Conservation (phyloP, 768 basidiomycete species). For the Amanita exitialis region DNA sequence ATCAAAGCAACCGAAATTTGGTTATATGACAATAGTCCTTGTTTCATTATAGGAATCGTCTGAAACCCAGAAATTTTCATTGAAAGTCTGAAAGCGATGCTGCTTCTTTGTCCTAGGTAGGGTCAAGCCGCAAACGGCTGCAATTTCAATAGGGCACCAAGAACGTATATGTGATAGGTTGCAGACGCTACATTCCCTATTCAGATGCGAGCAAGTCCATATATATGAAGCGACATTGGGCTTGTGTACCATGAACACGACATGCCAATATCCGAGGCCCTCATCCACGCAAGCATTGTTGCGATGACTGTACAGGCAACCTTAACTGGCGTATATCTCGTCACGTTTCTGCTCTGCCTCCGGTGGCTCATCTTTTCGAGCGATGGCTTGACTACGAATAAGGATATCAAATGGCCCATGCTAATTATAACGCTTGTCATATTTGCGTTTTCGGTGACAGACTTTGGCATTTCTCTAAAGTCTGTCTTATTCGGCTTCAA, state of each 20-base stretch:
- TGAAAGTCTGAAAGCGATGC: no score
- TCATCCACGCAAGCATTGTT: background rate
- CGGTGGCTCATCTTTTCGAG: background rate
- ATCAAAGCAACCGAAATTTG: no score
- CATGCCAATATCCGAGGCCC: background rate
- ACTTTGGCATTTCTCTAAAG: background rate
- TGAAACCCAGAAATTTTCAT: no score
- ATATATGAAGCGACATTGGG: background rate
- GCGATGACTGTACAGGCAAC: background rate
- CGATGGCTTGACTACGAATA: background rate
- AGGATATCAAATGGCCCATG: background rate
- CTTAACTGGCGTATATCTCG: background rate
- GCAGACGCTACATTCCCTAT: no score
- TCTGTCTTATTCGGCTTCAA: background rate
- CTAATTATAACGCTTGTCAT: background rate
- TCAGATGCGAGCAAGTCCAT: background rate
- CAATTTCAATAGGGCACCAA: no score
- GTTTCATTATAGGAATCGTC: no score
- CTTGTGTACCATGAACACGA: background rate
- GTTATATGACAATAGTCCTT: no score
- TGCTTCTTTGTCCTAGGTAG: no score
- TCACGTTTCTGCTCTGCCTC: slow-evolving; percentile 1
- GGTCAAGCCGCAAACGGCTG: no score
- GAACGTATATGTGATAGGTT: no score
- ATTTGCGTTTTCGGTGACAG: background rate